Percentiles rank a stretch among this genome's conserved stretches.
Evolutionary conservation across 805 yeast species (phyloP).

Genomic region (Kuraishia hungarica): DNA sequence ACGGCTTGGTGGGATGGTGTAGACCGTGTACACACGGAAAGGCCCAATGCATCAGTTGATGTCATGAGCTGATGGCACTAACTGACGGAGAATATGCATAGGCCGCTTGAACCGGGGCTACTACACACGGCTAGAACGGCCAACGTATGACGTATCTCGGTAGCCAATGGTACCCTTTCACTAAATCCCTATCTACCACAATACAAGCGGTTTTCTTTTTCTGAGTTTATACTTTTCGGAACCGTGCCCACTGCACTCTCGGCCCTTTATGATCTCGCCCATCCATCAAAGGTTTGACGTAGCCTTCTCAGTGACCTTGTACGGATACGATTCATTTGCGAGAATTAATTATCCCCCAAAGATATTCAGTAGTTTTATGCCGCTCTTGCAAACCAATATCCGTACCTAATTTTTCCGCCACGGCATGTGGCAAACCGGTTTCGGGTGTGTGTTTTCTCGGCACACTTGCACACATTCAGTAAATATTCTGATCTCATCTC

Average conservation of each 20-base stretch:
- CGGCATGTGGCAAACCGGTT: background rate
- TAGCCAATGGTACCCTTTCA: background rate
- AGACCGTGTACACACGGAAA: background rate
- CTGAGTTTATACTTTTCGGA: too few relatives aligned
- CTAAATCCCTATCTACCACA: too few relatives aligned
- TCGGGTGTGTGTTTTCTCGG: background rate
- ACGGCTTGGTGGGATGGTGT: background rate
- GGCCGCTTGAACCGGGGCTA: background rate
- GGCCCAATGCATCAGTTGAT: background rate
- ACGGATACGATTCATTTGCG: background rate
- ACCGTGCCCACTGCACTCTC: too few relatives aligned
- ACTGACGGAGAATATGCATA: background rate
- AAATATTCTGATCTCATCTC: background rate
- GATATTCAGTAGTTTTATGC: background rate
- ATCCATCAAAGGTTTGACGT: too few relatives aligned
- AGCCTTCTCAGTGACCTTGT: background rate
- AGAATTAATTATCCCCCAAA: too few relatives aligned
- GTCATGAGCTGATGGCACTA: background rate
- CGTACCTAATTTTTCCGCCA: too few relatives aligned
- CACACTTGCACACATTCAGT: too few relatives aligned
- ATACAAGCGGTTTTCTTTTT: too few relatives aligned
- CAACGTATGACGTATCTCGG: background rate
- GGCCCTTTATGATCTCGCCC: too few relatives aligned
- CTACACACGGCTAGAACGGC: background rate
- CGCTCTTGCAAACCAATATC: too few relatives aligned